phyloP scores from a whole-genome alignment of 768 basidiomycete species.

The Calvatia gigantea region DNA sequence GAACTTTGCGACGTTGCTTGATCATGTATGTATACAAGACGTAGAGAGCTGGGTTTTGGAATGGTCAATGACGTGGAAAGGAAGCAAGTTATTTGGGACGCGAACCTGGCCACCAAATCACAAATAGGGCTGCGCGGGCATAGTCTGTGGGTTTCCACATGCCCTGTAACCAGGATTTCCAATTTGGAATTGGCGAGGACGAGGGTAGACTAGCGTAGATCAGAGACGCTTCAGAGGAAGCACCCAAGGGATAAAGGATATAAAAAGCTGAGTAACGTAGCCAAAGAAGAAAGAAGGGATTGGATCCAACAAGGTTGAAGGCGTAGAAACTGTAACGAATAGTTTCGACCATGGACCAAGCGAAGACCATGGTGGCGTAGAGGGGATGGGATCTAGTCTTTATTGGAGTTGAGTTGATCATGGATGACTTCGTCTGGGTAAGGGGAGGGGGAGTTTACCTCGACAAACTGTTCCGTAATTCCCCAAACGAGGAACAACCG shows the following conservation, averaged over 20 bases:
- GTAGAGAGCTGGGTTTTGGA: constrained; percentile 40
- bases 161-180: constrained; percentile 36
- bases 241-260: constrained; percentile 90
- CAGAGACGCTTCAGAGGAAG: constrained; percentile 85
- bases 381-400: constrained; percentile 72
- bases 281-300: constrained; percentile 53
- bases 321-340: constrained; percentile 92
- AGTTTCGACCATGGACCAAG: constrained; percentile 91
- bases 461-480: constrained; percentile 59
- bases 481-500: constrained; percentile 86
- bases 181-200: constrained; percentile 39
- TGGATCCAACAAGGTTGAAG: constrained; percentile 52
- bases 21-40: constrained; percentile 55
- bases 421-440: background rate
- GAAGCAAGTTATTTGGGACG: background rate
- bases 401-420: background rate
- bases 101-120: constrained; percentile 87
- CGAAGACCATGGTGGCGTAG: constrained; percentile 87
- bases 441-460: constrained; percentile 40
- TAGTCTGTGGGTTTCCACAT: constrained; percentile 58
- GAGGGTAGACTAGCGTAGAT: constrained; percentile 72
- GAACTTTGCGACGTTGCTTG: constrained; percentile 42
- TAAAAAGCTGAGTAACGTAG: constrained; percentile 93
- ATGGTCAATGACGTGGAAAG: background rate
- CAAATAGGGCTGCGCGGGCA: constrained; percentile 56